Base-by-base conservation (phyloP, 305 asterid genomes). In the Fraxinus sp. region DNA sequence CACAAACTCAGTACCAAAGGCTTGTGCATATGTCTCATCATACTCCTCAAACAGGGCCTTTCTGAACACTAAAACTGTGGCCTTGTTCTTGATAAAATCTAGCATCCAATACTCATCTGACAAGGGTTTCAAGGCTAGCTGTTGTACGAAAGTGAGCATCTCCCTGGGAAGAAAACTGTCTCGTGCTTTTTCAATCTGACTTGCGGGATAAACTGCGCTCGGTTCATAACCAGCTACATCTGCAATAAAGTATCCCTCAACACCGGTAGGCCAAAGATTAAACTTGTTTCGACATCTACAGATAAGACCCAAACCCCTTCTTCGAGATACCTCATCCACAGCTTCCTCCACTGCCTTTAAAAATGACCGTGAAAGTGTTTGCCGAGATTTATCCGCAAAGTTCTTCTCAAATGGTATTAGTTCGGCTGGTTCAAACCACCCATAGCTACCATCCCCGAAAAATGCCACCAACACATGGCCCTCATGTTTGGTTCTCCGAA, bases 11-110 rank as follows among this genome's bases (percentile, higher is more conserved):
- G 90, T 86, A 76, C 98, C 98, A 86, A 95, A 95, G 57, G 98
- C 99, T 89, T 94, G 94, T 9, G 97, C 98, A 86, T 95, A 95
- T 0, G 99, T 93, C 83, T 94, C 98, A 81, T 94, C 97, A 86
- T 86, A 94, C 83, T 94, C 98, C 91, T 94, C 98, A 32, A 86
- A 95, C 55, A 88, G 78, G 7, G 94, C 90, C 86, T 89, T 95
- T 85, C 99, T 90, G 80, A 84, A 85, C 22, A 93, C 95, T 86
- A 92, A 84, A 83, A 79, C 89, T 0, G 90, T 88, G 62, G 97
- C 95, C 92, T 88, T 93, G 83, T 92, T 90, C 88, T 89, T 90
- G 78, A 93, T 77, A 82, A 91, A 90, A 62, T 88, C 85, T 78
- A 94, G 84, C 55, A 84, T 84, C 73, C 59, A 85, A 36, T 66